Evolutionary conservation across 106 monocot genomes (phyloP).

Genomic region (Platanthera zijinensis): DNA sequence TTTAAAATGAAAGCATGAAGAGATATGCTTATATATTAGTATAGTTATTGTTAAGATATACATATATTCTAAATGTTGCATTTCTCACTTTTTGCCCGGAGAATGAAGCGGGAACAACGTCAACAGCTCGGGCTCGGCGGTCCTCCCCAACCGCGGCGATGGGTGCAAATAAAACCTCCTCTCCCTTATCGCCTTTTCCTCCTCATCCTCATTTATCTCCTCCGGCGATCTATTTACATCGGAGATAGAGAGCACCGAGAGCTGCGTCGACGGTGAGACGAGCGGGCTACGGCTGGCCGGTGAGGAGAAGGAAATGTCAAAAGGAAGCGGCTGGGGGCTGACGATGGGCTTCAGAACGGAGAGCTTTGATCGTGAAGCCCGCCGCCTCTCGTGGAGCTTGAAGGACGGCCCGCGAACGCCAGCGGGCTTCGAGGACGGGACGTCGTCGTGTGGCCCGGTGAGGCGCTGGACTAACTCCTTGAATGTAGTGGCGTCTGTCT

Average conservation of each 20-base stretch:
- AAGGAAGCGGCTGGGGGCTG: neutral
- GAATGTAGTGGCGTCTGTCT: slow-evolving; percentile 6
- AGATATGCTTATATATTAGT: too few species aligned
- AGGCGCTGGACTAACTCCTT: slow-evolving; percentile 18
- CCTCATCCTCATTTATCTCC: slow-evolving; percentile 26
- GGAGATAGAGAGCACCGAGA: slow-evolving; percentile 11
- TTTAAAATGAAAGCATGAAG: too few species aligned
- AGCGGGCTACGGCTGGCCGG: neutral
- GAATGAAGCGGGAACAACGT: slow-evolving; percentile 19
- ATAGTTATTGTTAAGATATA: too few species aligned
- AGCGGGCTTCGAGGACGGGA: neutral
- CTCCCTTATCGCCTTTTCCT: slow-evolving; percentile 44
- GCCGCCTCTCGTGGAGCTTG: slow-evolving; percentile 33
- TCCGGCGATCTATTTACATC: neutral
- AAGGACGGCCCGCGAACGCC: slow-evolving; percentile 13
- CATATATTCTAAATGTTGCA: too few species aligned
- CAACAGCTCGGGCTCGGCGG: slow-evolving; percentile 25
- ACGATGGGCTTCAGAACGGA: slow-evolving; percentile 16
- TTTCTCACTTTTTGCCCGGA: neutral
- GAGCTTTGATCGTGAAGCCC: slow-evolving; percentile 12
- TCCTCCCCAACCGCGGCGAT: slow-evolving; percentile 20
- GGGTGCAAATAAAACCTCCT: slow-evolving; percentile 40
- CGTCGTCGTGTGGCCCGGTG: slow-evolving; percentile 13
- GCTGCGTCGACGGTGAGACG: slow-evolving; percentile 17
- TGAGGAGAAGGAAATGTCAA: neutral